These are phyloP conservation scores for Coccomyxa sp. DNA, from an alignment of 139 green algal species.

Conservation along the genomic window DNA sequence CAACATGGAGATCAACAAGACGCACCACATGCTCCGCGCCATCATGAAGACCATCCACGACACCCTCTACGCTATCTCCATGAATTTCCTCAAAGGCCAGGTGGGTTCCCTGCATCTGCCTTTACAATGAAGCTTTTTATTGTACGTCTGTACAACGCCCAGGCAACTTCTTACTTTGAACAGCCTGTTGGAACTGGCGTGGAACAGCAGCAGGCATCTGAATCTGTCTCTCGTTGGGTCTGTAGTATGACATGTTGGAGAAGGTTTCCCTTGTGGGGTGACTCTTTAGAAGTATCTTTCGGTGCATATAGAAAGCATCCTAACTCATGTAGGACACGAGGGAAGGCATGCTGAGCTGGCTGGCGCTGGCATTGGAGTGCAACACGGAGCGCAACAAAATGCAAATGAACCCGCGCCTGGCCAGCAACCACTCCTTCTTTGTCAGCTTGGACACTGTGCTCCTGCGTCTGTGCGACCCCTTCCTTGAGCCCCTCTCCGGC, in stretches of 20 bases:
- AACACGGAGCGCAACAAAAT: conserved; percentile 87
- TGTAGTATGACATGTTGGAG: too few relatives aligned
- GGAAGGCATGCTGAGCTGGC: conserved; percentile 68
- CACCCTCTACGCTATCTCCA: conserved; percentile 53
- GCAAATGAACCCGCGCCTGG: conserved; percentile 38
- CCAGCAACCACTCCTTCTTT: conserved; percentile 73
- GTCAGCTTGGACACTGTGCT: conserved; percentile 76
- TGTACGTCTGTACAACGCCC: not conserved
- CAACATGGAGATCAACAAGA: conserved; percentile 33
- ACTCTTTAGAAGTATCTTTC: too few relatives aligned
- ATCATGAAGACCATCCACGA: conserved; percentile 34
- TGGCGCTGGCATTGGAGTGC: conserved; percentile 56
- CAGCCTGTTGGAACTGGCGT: too few relatives aligned
- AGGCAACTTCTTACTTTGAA: not conserved
- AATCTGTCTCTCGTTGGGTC: too few relatives aligned
- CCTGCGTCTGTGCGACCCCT: conserved; percentile 80
- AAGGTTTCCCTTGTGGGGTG: too few relatives aligned
- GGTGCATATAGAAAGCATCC: too few relatives aligned
- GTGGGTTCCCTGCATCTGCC: not conserved
- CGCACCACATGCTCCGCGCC: conserved; percentile 51
- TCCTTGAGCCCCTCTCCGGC: conserved; percentile 61
- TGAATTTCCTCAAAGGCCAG: conserved; percentile 55
- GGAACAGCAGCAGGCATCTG: not conserved
- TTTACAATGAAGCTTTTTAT: not conserved
- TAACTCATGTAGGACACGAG: conserved; percentile 45